Evolutionary conservation across 352 stramenopile genomes (phyloP).

Genomic region (Globisporangium spiculum): DNA sequence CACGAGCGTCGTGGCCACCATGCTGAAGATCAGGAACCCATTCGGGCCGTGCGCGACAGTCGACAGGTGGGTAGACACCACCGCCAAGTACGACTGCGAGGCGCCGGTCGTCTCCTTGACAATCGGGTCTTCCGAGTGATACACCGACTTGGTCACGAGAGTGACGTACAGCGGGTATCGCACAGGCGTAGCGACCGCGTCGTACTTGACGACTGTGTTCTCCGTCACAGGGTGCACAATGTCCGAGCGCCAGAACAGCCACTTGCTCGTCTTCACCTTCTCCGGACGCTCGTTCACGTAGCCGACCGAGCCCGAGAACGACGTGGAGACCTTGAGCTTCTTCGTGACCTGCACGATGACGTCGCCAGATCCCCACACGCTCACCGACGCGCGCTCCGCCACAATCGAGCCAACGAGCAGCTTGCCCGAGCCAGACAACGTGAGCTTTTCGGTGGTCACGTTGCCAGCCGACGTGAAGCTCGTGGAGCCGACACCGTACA

Average conservation of each 20-base stretch:
- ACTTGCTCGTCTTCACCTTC: conserved; percentile 24
- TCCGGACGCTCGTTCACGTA: conserved; percentile 35
- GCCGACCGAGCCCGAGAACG: conserved; percentile 32
- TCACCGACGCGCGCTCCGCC: conserved; percentile 38
- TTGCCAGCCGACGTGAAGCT: conserved; percentile 42
- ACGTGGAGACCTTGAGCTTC: conserved; percentile 24
- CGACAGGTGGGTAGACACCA: conserved; percentile 10
- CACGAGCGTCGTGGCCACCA: conserved; percentile 11
- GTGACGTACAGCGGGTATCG: conserved; percentile 12
- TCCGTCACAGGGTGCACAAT: conserved; percentile 9
- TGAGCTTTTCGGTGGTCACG: conserved; percentile 43
- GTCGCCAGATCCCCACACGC: conserved; percentile 37
- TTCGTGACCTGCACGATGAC: conserved; percentile 40
- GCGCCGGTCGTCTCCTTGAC: not conserved
- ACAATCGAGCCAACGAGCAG: conserved; percentile 39
- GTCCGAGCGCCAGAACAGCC: conserved; percentile 9
- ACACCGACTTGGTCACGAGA: conserved; percentile 10
- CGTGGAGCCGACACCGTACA: conserved; percentile 45
- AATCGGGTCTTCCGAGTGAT: conserved; percentile 6
- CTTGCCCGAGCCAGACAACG: conserved; percentile 41
- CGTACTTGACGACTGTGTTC: conserved; percentile 5
- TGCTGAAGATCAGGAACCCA: conserved; percentile 15
- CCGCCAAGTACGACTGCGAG: conserved; percentile 12
- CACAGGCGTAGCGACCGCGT: not conserved
- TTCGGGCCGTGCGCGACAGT: conserved; percentile 12